Base-by-base conservation (phyloP, 75 land plant species). In the Cryptomeria japonica region DNA sequence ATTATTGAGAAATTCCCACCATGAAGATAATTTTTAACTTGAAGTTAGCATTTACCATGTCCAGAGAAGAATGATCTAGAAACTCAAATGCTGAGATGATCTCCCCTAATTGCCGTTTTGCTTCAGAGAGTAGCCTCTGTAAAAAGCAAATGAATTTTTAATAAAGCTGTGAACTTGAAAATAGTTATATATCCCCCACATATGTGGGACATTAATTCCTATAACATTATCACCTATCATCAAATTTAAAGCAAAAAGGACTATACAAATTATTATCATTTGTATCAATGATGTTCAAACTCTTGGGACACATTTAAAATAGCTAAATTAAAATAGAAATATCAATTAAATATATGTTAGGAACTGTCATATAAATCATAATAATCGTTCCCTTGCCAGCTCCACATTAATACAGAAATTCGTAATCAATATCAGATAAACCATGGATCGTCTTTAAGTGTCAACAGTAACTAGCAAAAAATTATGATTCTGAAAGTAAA, bases 61-160 rank as follows among this genome's bases (percentile, higher is more conserved):
- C 93, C 88, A 98, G 87, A 56, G 96, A 87, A 77, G 89, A 83
- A 55, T 87, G 87, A 88, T 98, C 99, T 90, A 98, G 73, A 91
- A 98, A 98, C 70, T 98, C 99, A 93, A 98, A 98, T 84, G 99
- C 99, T 85, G 99, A 98, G 10, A 98, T 88, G 86, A 95, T 91
- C 87, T 98, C 99, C 42, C 99, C 99, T 80, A 98, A 94, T 73
- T 87, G 92, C 55, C 88, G 91, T 90, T 93, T 97, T 55, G 99
- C 97, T 93, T 96, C 97, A 87, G 80, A 38, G 10, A 98, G 88
- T 46, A 95, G 89, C 84, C 90, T 95, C 99, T 98, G 91, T 16
- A 87, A 53, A 36, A 83, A 83, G 84, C 34, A 53, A 14, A 58
- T 51, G 28, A n/a, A 47, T n/a, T 36, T 56, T 80, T 83, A 51